Conservation (phyloP, 139 green algal genomes). For the Tetradesmus lagerheimii region DNA sequence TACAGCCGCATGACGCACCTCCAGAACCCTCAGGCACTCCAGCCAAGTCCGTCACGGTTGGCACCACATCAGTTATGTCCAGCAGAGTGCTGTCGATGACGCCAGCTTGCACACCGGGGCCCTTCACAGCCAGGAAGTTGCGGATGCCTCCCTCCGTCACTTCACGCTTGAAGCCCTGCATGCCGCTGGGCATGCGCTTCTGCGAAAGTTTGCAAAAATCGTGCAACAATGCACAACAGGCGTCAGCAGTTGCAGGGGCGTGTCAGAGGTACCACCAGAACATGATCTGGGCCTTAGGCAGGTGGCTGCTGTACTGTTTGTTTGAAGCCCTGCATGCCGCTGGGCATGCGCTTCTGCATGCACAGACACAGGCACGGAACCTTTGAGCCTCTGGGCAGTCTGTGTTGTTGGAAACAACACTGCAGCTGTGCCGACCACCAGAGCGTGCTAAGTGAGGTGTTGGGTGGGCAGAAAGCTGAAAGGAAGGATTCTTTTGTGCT, state of each 20-base stretch:
- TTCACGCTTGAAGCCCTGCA: slow-evolving; percentile 26
- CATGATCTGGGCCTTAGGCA: no score
- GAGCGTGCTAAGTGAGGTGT: no score
- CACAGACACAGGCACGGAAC: neutral
- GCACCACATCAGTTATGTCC: slow-evolving; percentile 32
- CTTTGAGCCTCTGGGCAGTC: no score
- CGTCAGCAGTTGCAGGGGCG: no score
- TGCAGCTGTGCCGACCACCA: no score
- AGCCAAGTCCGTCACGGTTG: slow-evolving; percentile 9
- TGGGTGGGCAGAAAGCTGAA: no score
- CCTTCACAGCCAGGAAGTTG: slow-evolving; percentile 24
- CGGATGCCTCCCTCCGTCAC: slow-evolving; percentile 38
- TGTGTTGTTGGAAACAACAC: no score
- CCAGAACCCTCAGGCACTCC: neutral
- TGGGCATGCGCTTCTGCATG: neutral
- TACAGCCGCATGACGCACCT: neutral
- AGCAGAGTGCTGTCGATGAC: slow-evolving; percentile 34
- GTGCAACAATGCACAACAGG: no score
- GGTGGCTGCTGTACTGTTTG: no score
- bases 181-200: slow-evolving; percentile 39
- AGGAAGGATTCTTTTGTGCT: no score
- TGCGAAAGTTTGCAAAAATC: neutral
- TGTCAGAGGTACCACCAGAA: no score
- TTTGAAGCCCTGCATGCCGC: neutral
- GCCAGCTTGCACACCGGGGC: slow-evolving; percentile 25